Conservation (phyloP, 257 asterid species). For the Perilla frutescens region DNA sequence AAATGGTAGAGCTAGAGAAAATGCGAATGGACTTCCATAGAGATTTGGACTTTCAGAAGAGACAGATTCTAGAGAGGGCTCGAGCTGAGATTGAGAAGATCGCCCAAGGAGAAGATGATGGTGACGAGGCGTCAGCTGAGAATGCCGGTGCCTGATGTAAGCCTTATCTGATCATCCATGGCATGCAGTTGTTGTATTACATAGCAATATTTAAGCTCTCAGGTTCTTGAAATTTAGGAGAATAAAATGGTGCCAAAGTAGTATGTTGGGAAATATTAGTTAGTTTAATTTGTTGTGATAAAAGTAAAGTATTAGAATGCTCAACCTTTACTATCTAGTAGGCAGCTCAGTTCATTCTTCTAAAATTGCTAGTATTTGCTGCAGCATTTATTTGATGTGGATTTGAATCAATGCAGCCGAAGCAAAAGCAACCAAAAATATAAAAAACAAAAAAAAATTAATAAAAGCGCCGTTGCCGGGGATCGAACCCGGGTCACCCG, state of each 20-base stretch:
- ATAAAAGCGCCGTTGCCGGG: constrained; percentile 80
- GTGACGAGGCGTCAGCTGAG: constrained; percentile 53
- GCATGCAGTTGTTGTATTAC: constrained; percentile 47
- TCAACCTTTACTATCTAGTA: no score
- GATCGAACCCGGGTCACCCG: constrained; percentile 99
- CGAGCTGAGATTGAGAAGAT: constrained; percentile 81
- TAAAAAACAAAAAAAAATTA: no score
- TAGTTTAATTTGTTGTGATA: no score
- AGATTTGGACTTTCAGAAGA: constrained; percentile 79
- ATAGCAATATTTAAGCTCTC: neutral
- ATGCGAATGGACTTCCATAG: constrained; percentile 85
- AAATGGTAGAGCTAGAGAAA: constrained; percentile 79
- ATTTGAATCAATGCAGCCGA: no score
- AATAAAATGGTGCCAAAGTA: no score
- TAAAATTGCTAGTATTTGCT: no score
- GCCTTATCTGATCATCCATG: neutral
- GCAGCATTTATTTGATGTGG: no score
- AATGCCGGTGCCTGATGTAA: constrained; percentile 51
- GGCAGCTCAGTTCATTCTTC: no score
- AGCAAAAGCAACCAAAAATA: no score
- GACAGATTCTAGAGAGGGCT: constrained; percentile 78
- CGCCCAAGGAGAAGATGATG: constrained; percentile 61
- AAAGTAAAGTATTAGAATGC: no score
- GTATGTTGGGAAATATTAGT: no score
- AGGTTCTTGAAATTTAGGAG: no score